phyloP scores from a whole-genome alignment of 2,329 filamentous ascomycete genomes.

The Colletotrichum paranaense region DNA sequence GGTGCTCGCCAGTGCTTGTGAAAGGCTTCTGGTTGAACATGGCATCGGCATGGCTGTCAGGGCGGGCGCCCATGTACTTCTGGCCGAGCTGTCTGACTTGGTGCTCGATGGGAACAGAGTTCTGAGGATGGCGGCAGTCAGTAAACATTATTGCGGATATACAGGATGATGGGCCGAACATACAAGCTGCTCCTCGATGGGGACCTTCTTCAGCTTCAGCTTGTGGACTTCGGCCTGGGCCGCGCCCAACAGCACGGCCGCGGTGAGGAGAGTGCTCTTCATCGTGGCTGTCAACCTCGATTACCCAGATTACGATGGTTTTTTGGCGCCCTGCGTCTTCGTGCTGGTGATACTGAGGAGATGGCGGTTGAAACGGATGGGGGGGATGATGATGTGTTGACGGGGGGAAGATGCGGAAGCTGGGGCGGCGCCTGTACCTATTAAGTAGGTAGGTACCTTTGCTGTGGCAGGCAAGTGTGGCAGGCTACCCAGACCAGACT shows the following conservation, averaged over 20 bases:
- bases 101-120: slow-evolving; percentile 80
- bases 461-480: not conserved
- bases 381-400: slow-evolving; percentile 33
- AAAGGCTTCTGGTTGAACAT: slow-evolving; percentile 83
- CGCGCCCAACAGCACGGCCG: slow-evolving; percentile 83
- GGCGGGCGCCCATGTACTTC: slow-evolving; percentile 93
- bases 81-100: slow-evolving; percentile 88
- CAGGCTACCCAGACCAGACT: not conserved
- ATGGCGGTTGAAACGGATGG: slow-evolving; percentile 13
- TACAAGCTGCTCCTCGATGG: slow-evolving; percentile 92
- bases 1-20: slow-evolving; percentile 75
- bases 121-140: slow-evolving; percentile 57
- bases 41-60: slow-evolving; percentile 75
- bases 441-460: slow-evolving; percentile 32
- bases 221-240: slow-evolving; percentile 90
- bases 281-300: slow-evolving; percentile 63
- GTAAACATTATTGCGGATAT: slow-evolving; percentile 6
- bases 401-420: slow-evolving; percentile 28
- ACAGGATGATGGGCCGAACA: slow-evolving; percentile 47
- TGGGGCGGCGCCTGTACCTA: slow-evolving; percentile 31
- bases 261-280: slow-evolving; percentile 86
- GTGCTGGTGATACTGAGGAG: slow-evolving; percentile 21
- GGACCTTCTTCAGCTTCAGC: slow-evolving; percentile 97
- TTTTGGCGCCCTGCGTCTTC: slow-evolving; percentile 28
- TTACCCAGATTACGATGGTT: slow-evolving; percentile 5